Evolutionary conservation across 2,329 filamentous ascomycete genomes (phyloP).

Genomic region (Diaporthe sp.): DNA sequence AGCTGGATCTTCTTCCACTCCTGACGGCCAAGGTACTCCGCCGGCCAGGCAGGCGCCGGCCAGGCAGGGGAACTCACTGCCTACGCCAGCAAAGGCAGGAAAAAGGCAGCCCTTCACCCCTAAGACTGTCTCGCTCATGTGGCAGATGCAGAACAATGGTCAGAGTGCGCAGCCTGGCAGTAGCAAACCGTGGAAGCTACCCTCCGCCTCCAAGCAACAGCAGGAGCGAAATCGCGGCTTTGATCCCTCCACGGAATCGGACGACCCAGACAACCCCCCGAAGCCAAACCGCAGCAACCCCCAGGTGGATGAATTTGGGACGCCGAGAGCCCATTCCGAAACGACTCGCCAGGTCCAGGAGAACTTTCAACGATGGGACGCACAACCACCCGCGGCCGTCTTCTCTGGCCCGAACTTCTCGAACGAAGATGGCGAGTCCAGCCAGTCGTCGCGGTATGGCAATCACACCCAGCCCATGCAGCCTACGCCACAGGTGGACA

Average conservation of each 20-base stretch:
- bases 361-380: not conserved
- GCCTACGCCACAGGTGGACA: too few relatives aligned
- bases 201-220: too few relatives aligned
- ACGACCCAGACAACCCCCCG: not conserved
- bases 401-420: too few relatives aligned
- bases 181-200: not conserved
- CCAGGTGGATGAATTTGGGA: not conserved
- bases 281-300: not conserved
- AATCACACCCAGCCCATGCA: too few relatives aligned
- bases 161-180: not conserved
- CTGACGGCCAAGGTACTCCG: too few relatives aligned
- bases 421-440: too few relatives aligned
- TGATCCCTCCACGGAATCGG: not conserved
- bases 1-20: not conserved
- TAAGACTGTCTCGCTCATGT: not conserved
- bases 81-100: not conserved
- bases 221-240: too few relatives aligned
- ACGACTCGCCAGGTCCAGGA: not conserved
- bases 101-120: not conserved
- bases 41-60: too few relatives aligned
- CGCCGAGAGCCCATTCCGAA: accelerated
- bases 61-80: not conserved
- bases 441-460: too few relatives aligned
- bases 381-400: not conserved
- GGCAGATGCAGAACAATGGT: not conserved